These are phyloP conservation scores for Rhizophora mangle DNA, from an alignment of 345 rosid species.

Conservation along the genomic window DNA sequence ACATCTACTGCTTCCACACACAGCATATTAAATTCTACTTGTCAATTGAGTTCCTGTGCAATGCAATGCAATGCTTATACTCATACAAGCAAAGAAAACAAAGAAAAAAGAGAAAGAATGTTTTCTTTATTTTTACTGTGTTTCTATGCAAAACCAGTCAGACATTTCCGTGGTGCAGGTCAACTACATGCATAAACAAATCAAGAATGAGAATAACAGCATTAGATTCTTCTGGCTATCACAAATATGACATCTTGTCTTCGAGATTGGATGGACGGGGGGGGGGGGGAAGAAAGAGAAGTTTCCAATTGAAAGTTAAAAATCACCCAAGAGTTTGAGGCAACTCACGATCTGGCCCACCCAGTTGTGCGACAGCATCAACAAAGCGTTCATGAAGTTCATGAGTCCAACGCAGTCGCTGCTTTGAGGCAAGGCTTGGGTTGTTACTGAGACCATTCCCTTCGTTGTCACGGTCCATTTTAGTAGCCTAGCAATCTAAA, in stretches of 20 bases:
- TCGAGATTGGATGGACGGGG: neutral
- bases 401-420: constrained; percentile 94
- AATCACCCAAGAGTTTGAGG: constrained; percentile 3
- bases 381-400: constrained; percentile 99
- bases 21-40: no score
- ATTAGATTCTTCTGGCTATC: no score
- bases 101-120: no score
- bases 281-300: neutral
- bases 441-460: constrained; percentile 57
- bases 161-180: no score
- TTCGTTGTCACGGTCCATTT: constrained; percentile 72
- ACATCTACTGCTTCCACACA: no score
- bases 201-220: no score
- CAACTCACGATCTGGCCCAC: constrained; percentile 96
- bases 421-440: constrained; percentile 89
- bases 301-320: neutral
- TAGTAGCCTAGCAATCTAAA: constrained; percentile 43
- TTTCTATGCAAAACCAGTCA: no score
- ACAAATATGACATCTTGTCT: neutral
- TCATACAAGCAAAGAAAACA: no score
- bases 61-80: no score
- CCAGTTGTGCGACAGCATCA: constrained; percentile 98
- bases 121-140: no score
- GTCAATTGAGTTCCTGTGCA: no score
- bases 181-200: no score